phyloP scores from a whole-genome alignment of 176 grass and related monocot species.

The Avena eriantha region DNA sequence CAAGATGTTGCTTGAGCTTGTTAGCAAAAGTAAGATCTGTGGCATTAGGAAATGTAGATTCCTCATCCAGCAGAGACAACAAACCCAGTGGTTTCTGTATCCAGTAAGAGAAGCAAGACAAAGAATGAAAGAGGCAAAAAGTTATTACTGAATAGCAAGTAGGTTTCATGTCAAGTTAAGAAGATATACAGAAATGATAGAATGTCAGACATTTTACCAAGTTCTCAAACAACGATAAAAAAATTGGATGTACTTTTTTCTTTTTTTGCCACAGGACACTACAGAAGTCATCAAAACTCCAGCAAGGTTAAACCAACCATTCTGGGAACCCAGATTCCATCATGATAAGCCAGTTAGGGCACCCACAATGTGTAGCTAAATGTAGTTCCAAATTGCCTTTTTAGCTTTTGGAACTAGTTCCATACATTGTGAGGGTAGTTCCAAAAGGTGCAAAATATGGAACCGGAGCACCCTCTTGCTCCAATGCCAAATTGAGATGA shows the following conservation, averaged over 20 bases:
- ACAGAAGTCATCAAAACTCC: conserved; percentile 5
- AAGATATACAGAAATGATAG: conserved; percentile 24
- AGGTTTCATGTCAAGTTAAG: conserved; percentile 3
- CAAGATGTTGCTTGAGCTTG: conserved; percentile 93
- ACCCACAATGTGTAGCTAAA: too few relatives aligned
- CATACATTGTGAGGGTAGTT: too few relatives aligned
- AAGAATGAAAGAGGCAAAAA: conserved; percentile 17
- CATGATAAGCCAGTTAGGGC: conserved; percentile 12
- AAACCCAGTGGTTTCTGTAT: conserved; percentile 88
- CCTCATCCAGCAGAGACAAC: conserved; percentile 94
- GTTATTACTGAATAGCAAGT: neutral
- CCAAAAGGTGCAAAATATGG: too few relatives aligned
- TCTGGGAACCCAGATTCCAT: neutral
- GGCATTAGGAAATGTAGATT: conserved; percentile 96
- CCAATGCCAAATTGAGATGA: too few relatives aligned
- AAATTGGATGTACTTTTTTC: neutral
- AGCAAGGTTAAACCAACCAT: neutral
- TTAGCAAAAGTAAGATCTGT: conserved; percentile 95
- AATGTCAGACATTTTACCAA: neutral
- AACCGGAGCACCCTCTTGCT: too few relatives aligned
- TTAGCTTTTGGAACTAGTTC: too few relatives aligned
- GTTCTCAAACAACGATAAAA: conserved; percentile 4
- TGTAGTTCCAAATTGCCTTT: too few relatives aligned
- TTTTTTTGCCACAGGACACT: neutral
- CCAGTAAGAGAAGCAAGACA: conserved; percentile 30